Evolutionary conservation across 208 protist species (phyloP).

Genomic region (Trypanosoma avium): DNA sequence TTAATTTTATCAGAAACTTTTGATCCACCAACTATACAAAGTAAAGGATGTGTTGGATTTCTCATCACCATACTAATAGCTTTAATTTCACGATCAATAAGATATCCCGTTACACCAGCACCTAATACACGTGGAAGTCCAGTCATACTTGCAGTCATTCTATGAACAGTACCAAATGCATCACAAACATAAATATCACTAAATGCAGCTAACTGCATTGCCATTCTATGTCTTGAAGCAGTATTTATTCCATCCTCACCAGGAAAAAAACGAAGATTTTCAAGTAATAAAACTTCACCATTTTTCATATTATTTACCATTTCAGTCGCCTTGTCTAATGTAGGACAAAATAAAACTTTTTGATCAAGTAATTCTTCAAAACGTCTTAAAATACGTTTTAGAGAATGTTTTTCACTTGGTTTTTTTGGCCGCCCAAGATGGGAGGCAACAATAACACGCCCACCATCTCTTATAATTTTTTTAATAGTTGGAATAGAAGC

Average conservation of each 20-base stretch:
- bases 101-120: conserved; percentile 96
- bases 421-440: conserved; percentile 99
- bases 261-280: conserved; percentile 99
- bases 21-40: conserved; percentile 96
- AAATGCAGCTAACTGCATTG: conserved; percentile 88
- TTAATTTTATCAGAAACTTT: conserved; percentile 99
- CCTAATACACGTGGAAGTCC: conserved; percentile 86
- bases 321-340: conserved; percentile 48
- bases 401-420: conserved; percentile 86
- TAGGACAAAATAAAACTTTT: conserved; percentile 56
- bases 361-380: conserved; percentile 90
- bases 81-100: conserved; percentile 99
- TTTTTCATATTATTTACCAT: conserved; percentile 73
- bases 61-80: conserved; percentile 96
- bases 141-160: conserved; percentile 96
- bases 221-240: conserved; percentile 62
- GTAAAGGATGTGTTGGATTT: conserved; percentile 85
- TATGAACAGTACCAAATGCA: conserved; percentile 99
- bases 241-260: conserved; percentile 97
- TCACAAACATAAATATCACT: conserved; percentile 99
- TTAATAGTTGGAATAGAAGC: conserved; percentile 96
- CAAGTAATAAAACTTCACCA: conserved; percentile 96
- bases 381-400: conserved; percentile 89
- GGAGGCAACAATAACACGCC: conserved; percentile 92
- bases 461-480: conserved; percentile 92